Percentiles rank a stretch among this genome's conserved stretches.
Conservation (phyloP, 164 flowering plant species). For the Vitis vinifera region DNA sequence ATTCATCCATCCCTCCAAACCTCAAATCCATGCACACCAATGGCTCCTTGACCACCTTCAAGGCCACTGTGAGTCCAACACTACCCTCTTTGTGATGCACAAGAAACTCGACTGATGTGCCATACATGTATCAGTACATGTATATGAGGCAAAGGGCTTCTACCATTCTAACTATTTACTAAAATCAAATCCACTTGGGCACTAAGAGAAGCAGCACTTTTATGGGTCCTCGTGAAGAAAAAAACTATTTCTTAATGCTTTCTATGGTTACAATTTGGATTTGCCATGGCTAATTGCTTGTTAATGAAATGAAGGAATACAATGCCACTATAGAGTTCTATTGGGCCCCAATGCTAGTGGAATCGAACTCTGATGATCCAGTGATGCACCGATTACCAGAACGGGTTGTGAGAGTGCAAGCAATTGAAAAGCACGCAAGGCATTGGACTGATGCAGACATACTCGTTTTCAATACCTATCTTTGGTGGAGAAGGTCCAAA, state of each 20-base stretch:
- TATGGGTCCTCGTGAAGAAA: too few species aligned
- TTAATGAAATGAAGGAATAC: slow-evolving; percentile 49
- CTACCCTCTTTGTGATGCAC: neutral
- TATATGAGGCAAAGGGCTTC: too few species aligned
- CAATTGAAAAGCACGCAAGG: slow-evolving; percentile 67
- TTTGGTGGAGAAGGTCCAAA: slow-evolving; percentile 74
- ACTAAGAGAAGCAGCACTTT: too few species aligned
- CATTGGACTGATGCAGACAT: slow-evolving; percentile 77
- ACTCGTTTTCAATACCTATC: slow-evolving; percentile 68
- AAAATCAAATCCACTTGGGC: too few species aligned
- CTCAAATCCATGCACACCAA: slow-evolving; percentile 50
- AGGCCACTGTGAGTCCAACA: slow-evolving; percentile 46
- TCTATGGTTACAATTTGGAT: too few species aligned
- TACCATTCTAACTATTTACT: too few species aligned
- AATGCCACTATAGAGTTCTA: slow-evolving; percentile 82
- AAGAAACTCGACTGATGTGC: too few species aligned
- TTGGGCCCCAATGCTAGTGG: slow-evolving; percentile 88
- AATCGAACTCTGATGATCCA: slow-evolving; percentile 84
- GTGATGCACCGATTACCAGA: slow-evolving; percentile 50
- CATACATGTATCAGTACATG: too few species aligned
- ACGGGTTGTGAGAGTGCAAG: slow-evolving; percentile 47
- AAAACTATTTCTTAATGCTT: too few species aligned
- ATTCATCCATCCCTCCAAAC: slow-evolving; percentile 34
- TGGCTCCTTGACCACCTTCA: slow-evolving; percentile 63
- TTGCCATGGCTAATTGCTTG: neutral